phyloP scores from a whole-genome alignment of 345 rosid genomes.

The Acer negundo region DNA sequence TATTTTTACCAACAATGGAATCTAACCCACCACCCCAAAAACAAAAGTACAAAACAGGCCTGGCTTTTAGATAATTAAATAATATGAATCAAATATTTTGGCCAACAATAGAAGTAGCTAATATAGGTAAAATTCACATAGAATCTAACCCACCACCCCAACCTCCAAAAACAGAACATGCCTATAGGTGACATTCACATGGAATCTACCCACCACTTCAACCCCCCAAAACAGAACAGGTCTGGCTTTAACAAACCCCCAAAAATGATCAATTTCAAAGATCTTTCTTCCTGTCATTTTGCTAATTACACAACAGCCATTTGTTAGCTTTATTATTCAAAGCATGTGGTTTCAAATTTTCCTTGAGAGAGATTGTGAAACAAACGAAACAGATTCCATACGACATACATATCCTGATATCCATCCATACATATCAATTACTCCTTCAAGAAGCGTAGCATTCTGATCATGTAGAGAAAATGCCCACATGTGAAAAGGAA shows the following conservation, averaged over 20 bases:
- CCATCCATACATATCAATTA: not conserved
- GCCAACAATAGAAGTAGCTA: not conserved
- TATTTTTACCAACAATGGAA: not conserved
- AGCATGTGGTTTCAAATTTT: not conserved
- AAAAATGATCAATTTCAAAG: not conserved
- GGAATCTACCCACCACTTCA: not conserved
- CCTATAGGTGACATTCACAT: not conserved
- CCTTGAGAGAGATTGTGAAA: too few species aligned
- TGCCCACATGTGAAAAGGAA: constrained; percentile 17
- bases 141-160: too few species aligned
- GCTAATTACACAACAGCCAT: not conserved
- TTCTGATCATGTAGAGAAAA: not conserved
- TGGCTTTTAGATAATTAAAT: not conserved
- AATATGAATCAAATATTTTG: not conserved
- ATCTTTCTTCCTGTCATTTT: too few species aligned
- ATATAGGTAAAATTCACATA: too few species aligned
- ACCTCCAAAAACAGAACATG: too few species aligned
- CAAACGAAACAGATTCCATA: too few species aligned
- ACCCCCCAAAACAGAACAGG: too few species aligned
- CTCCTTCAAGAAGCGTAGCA: not conserved
- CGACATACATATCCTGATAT: not conserved
- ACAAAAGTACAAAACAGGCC: not conserved
- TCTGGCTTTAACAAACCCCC: too few species aligned
- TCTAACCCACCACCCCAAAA: not conserved
- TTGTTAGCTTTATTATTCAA: not conserved